A percentile compares a stretch with the other conserved stretches of the same genome.
Conservation (phyloP, 2,329 filamentous ascomycete species). For the Aspergillus persii region DNA sequence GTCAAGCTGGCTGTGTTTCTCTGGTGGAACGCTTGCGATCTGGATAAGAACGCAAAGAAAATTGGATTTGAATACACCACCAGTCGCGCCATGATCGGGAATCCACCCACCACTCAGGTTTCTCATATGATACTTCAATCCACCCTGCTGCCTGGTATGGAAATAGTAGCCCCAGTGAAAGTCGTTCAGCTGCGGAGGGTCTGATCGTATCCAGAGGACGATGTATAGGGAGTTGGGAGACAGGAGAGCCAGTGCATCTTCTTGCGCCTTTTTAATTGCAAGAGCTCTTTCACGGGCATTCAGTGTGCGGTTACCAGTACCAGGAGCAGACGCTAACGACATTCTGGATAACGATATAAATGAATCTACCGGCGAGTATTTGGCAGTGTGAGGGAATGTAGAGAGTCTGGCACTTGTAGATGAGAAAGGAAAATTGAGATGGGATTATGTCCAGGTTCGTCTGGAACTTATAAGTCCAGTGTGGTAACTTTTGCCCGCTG, state of each 20-base stretch:
- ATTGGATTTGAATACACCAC: slow-evolving; percentile 18
- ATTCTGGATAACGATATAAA: no score
- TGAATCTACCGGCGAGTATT: no score
- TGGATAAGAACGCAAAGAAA: slow-evolving; percentile 21
- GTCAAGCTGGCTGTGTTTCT: slow-evolving; percentile 14
- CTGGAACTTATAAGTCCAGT: no score
- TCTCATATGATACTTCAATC: slow-evolving; percentile 24
- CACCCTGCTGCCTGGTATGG: slow-evolving; percentile 9
- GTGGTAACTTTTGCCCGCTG: no score
- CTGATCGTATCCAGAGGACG: slow-evolving; percentile 21
- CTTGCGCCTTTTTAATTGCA: background rate
- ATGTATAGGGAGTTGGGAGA: slow-evolving; percentile 19
- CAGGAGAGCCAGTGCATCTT: background rate
- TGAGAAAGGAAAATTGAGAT: no score
- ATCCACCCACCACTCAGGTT: slow-evolving; percentile 18
- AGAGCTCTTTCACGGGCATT: background rate
- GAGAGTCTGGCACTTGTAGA: no score
- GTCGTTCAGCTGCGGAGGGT: slow-evolving; percentile 23
- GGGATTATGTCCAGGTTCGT: no score
- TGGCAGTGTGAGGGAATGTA: no score
- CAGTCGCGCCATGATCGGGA: slow-evolving; percentile 15
- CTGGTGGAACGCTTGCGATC: slow-evolving; percentile 18
- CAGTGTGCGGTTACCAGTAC: background rate
- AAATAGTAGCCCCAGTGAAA: slow-evolving; percentile 32
- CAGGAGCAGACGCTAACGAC: no score